A percentile compares a stretch with the other conserved stretches of the same genome.
phyloP scores from a whole-genome alignment of 2,329 filamentous ascomycete genomes.

The Trichoderma oligosporum region DNA sequence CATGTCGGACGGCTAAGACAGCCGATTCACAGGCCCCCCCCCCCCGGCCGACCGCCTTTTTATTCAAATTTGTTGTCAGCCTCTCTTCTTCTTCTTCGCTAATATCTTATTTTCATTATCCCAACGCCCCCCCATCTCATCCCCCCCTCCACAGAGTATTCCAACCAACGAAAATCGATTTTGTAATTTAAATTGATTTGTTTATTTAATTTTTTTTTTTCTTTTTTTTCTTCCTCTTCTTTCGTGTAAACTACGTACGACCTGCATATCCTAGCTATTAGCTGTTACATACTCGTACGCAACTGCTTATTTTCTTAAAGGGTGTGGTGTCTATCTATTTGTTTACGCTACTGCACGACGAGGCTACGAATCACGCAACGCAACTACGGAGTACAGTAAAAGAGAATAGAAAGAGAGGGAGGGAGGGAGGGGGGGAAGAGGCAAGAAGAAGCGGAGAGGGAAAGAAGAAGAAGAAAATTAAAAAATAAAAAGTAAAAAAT shows the following conservation, averaged over 20 bases:
- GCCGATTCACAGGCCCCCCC: too few species aligned
- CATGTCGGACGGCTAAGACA: background rate
- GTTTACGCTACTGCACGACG: slow-evolving; percentile 14
- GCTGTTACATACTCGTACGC: too few species aligned
- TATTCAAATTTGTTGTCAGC: too few species aligned
- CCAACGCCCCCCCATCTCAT: background rate
- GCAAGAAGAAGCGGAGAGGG: too few species aligned
- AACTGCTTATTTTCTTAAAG: slow-evolving; percentile 4
- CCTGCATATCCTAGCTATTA: slow-evolving; percentile 12
- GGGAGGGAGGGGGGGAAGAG: background rate
- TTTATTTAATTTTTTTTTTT: background rate
- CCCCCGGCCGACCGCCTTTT: slow-evolving; percentile 7
- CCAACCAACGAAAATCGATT: slow-evolving; percentile 5
- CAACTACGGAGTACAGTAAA: background rate
- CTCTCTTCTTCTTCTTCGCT: too few species aligned
- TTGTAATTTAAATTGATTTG: background rate
- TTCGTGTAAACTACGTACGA: background rate
- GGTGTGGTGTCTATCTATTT: too few species aligned
- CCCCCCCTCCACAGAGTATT: background rate
- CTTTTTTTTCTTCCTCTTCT: background rate
- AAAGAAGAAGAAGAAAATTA: background rate
- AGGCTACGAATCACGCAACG: slow-evolving; percentile 8
- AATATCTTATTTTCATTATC: background rate
- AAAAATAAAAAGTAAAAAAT: too few species aligned
- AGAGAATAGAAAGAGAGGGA: background rate